Conservation (phyloP, 129 eudicot species). For the Helichrysum umbraculigerum region DNA sequence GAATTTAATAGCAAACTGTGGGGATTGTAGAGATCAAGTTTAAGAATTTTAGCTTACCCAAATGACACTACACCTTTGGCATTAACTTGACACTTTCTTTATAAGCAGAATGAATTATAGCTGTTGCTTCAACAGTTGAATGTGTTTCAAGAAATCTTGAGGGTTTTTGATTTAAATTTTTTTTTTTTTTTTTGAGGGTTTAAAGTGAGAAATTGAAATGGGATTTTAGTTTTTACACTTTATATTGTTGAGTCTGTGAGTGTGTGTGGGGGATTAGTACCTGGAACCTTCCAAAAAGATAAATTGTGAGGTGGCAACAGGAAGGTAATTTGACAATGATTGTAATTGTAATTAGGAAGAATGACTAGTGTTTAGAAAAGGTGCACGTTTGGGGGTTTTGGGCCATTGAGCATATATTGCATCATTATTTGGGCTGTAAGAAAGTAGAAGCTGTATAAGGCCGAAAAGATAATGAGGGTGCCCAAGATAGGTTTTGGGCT, state of each 20-base stretch:
- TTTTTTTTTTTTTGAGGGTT: background rate
- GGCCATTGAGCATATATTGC: background rate
- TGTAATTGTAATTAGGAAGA: background rate
- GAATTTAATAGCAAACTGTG: constrained; percentile 16
- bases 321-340: background rate
- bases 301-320: background rate
- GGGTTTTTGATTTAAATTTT: background rate
- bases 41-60: constrained; percentile 26
- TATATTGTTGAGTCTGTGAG: background rate
- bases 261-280: background rate
- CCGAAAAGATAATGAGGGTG: background rate
- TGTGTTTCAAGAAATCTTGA: background rate
- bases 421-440: background rate
- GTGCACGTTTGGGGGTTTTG: no score
- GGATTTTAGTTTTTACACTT: background rate
- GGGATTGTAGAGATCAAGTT: constrained; percentile 22
- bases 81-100: constrained; percentile 1
- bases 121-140: constrained; percentile 1
- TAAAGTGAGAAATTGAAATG: background rate
- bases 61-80: constrained; percentile 4
- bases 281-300: background rate
- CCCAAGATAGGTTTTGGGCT: background rate
- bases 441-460: background rate
- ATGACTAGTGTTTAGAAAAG: no score
- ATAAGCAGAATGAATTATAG: constrained; percentile 4